These are phyloP conservation scores for Protoeuglena noctilucae DNA, from an alignment of 139 green algal genomes.

Conservation along the genomic window DNA sequence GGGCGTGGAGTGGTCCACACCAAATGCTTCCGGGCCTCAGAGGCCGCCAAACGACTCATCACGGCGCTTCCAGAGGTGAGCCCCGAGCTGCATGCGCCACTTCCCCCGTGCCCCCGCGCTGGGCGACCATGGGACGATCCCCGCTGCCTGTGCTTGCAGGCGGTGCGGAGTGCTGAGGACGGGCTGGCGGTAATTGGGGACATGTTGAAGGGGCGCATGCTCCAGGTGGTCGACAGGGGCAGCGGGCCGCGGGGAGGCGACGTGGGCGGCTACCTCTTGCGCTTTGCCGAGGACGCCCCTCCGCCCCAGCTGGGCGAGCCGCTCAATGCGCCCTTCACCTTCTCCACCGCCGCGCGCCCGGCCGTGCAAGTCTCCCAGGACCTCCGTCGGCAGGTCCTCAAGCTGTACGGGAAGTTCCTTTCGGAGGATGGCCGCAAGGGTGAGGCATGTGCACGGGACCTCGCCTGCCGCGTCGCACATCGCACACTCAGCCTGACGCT, in stretches of 20 bases:
- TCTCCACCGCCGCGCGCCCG: constrained; percentile 25
- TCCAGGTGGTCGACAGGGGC: not conserved
- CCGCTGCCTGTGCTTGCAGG: not conserved
- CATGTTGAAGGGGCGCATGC: too few species aligned
- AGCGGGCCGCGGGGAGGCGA: not conserved
- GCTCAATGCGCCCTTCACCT: constrained; percentile 40
- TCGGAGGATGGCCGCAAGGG: constrained; percentile 29
- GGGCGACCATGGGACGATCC: not conserved
- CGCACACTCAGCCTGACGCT: too few species aligned
- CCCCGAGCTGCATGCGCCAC: too few species aligned
- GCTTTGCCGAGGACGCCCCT: not conserved
- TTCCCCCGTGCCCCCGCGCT: not conserved
- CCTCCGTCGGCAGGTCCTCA: constrained; percentile 41
- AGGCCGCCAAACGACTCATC: too few species aligned
- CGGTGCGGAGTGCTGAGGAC: not conserved
- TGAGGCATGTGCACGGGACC: too few species aligned
- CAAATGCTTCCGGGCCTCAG: too few species aligned
- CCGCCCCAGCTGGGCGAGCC: constrained; percentile 16
- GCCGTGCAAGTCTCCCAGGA: constrained; percentile 32
- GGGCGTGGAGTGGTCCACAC: too few species aligned
- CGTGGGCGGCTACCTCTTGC: not conserved
- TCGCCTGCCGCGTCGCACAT: too few species aligned
- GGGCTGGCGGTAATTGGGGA: too few species aligned
- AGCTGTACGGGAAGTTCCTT: constrained; percentile 60
- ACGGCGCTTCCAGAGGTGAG: too few species aligned